Base-by-base conservation (phyloP, 495 filamentous ascomycete species). In the Oidiodendron maius region DNA sequence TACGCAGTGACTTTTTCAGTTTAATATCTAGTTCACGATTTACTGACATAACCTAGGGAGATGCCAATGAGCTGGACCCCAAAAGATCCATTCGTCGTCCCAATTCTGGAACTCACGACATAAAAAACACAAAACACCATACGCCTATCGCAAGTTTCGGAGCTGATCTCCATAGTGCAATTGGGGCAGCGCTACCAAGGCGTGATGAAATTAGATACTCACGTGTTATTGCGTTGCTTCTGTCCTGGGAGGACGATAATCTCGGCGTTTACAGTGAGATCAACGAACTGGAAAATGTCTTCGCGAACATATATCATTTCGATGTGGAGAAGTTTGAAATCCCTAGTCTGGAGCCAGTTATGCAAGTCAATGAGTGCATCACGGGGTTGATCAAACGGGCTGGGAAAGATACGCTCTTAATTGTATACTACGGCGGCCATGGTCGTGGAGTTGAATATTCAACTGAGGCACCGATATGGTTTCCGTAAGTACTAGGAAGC, bases 371-470 rank as follows among this genome's bases (percentile, higher is more conserved):
- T 13, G 2, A 20, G 4, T 10, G 18, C 16, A n/a, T 40, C 11
- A 21, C n/a, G n/a, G 16, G 34, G 10, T 30, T 48, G 10, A 13
- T 48, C 2, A 25, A 30, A 30, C 8, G 18, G 8, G 35, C 26
- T 30, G 12, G 22, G 0, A 16, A 39, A 3, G 37, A 41, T 63
- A 71, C 65, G 24, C 32, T 48, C 10, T 21, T 63, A 11, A 56
- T 63, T 9, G 36, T 63, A 11, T 63, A 63, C 28, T 63, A 63
- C 18, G 50, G n/a, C n/a, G 60, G 60, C 1, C 60, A 63, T 42
- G 55, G 55, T 17, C 35, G 46, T 0, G 28, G 43, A 3, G 51
- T 25, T 13, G 36, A 48, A 9, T 52, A 57, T 4, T 16, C 47
- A 2, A 54, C 51, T 3, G 55, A 55, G 3, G 40, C 38, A 6